Percentiles rank a stretch among this genome's conserved stretches.
Conservation (phyloP, 768 basidiomycete genomes). For the Collybiopsis luxurians region DNA sequence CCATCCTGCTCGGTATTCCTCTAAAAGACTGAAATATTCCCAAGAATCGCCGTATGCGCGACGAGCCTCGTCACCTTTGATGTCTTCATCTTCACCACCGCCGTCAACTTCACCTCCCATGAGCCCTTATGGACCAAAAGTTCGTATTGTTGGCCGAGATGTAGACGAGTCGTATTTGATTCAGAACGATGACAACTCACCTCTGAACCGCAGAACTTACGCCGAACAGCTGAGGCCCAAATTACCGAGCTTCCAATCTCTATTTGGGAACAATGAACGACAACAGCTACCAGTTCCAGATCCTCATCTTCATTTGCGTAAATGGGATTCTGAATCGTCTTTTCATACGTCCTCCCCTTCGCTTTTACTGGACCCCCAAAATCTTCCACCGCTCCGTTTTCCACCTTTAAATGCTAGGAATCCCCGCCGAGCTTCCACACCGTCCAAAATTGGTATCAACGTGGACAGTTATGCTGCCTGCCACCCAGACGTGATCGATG, state of each 20-base stretch:
- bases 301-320: too few relatives aligned
- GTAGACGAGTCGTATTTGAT: not conserved
- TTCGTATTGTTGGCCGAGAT: not conserved
- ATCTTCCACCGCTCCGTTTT: not conserved
- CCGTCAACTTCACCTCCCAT: not conserved
- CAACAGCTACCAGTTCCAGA: not conserved
- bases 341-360: not conserved
- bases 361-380: too few relatives aligned
- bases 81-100: not conserved
- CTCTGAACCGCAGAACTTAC: not conserved
- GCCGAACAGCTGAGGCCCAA: not conserved
- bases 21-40: not conserved
- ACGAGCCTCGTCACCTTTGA: conserved; percentile 1
- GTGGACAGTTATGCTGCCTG: too few relatives aligned
- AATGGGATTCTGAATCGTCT: not conserved
- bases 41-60: not conserved
- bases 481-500: too few relatives aligned
- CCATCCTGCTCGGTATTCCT: not conserved
- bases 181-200: not conserved
- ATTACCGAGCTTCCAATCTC: not conserved
- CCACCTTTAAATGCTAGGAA: not conserved
- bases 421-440: too few relatives aligned
- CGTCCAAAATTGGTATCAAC: too few relatives aligned
- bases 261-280: not conserved
- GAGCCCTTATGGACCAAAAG: not conserved